A percentile compares a stretch with the other conserved stretches of the same genome.
phyloP scores from a whole-genome alignment of 441 rosid genomes.

The Isatis lusitanica region DNA sequence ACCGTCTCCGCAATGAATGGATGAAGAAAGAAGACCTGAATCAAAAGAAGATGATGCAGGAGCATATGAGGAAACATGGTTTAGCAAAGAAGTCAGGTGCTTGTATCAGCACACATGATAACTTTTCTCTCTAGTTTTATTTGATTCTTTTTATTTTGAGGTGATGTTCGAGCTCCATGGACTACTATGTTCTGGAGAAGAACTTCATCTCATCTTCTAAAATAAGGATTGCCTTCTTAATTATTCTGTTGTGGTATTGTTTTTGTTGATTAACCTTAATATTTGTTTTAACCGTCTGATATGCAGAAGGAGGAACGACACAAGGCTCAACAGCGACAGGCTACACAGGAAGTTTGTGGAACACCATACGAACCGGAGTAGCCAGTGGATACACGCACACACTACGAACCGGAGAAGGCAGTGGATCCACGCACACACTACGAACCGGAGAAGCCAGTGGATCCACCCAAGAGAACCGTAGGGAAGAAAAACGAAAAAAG shows the following conservation, averaged over 20 bases:
- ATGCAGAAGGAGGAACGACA: background rate
- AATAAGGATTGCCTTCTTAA: background rate
- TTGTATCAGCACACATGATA: background rate
- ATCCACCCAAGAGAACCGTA: background rate
- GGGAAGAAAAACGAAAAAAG: background rate
- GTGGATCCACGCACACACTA: background rate
- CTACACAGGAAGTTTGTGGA: background rate
- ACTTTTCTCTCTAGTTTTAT: background rate
- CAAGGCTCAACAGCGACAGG: background rate
- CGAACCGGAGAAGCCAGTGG: background rate
- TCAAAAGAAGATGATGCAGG: background rate
- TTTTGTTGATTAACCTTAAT: background rate
- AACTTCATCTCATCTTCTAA: conserved; percentile 2
- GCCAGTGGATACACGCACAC: background rate
- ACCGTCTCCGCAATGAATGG: background rate
- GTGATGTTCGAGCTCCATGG: background rate
- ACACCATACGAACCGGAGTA: background rate
- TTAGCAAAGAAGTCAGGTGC: background rate
- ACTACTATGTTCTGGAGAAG: background rate
- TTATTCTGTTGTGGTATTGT: background rate
- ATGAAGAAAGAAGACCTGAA: background rate
- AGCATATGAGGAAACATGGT: background rate
- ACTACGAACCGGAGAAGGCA: background rate
- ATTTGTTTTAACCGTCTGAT: background rate
- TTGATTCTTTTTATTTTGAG: background rate